phyloP scores from a whole-genome alignment of 306 rosid species.

The Lathyrus aphaca region DNA sequence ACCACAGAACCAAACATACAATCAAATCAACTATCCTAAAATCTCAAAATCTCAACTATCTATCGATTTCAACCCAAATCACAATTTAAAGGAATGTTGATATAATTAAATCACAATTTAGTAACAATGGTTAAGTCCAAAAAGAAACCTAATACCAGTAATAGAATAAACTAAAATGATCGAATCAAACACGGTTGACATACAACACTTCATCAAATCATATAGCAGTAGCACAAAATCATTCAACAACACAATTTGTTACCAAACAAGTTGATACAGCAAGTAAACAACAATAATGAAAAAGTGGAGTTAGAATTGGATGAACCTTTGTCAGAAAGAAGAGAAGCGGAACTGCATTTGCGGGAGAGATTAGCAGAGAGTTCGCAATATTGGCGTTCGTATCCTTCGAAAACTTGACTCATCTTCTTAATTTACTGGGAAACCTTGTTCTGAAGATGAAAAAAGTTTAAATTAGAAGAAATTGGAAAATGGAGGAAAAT shows the following conservation, averaged over 20 bases:
- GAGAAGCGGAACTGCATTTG: constrained; percentile 67
- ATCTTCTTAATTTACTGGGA: constrained; percentile 28
- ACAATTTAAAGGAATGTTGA: background rate
- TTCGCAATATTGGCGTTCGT: constrained; percentile 93
- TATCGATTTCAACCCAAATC: too few species aligned
- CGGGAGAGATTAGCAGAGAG: constrained; percentile 85
- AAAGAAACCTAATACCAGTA: background rate
- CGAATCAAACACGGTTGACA: background rate
- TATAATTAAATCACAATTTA: background rate
- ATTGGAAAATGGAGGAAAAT: background rate
- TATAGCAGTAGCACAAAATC: background rate
- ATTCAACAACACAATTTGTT: background rate
- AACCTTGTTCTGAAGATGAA: background rate
- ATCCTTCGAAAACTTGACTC: constrained; percentile 88
- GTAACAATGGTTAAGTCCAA: background rate
- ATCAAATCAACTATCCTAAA: too few species aligned
- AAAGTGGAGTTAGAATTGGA: constrained; percentile 1
- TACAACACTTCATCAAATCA: constrained; percentile 11
- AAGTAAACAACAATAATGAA: constrained; percentile 18
- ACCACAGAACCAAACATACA: too few species aligned
- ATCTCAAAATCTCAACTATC: too few species aligned
- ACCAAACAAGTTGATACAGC: too few species aligned
- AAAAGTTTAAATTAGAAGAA: background rate
- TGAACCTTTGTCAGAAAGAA: constrained; percentile 55
- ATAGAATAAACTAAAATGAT: constrained; percentile 17